Percentiles rank a stretch among this genome's conserved stretches.
These are phyloP conservation scores for Sporothrix dimorphospora DNA, from an alignment of 2,329 filamentous ascomycete species.

Conservation along the genomic window DNA sequence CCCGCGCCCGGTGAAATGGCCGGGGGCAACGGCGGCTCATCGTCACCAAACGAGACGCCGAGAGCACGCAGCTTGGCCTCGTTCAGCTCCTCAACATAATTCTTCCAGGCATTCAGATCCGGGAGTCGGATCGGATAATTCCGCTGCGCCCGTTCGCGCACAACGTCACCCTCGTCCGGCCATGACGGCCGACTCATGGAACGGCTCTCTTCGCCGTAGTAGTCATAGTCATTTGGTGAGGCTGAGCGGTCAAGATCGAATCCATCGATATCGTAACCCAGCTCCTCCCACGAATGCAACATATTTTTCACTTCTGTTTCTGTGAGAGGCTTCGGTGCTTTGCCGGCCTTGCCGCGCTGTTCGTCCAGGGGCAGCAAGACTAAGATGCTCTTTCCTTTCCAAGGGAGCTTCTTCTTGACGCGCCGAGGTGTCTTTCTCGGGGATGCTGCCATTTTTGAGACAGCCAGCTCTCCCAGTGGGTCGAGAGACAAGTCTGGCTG, in stretches of 20 bases:
- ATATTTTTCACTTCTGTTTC: constrained; percentile 62
- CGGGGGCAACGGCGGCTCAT: constrained; percentile 63
- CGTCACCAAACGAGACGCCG: constrained; percentile 79
- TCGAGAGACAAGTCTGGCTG: constrained; percentile 6
- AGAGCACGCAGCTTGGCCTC: constrained; percentile 92
- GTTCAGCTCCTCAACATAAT: constrained; percentile 79
- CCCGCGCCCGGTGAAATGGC: constrained; percentile 67
- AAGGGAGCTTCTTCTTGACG: constrained; percentile 71
- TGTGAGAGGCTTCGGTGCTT: constrained; percentile 57
- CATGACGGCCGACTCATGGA: constrained; percentile 70
- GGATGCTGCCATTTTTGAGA: constrained; percentile 36
- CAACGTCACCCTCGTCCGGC: constrained; percentile 64
- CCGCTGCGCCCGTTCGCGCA: constrained; percentile 55
- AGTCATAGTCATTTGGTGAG: constrained; percentile 31
- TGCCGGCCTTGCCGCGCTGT: constrained; percentile 61
- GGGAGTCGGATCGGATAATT: constrained; percentile 69
- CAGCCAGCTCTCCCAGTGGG: constrained; percentile 23
- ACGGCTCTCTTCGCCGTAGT: constrained; percentile 46
- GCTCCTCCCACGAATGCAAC: constrained; percentile 66
- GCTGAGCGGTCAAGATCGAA: constrained; percentile 65
- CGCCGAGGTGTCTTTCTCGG: constrained; percentile 54
- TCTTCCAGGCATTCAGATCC: constrained; percentile 69
- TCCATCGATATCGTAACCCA: constrained; percentile 69
- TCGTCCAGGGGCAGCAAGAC: constrained; percentile 71
- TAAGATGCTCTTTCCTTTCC: constrained; percentile 75